These are phyloP conservation scores for Tubosaeta sp. DNA, from an alignment of 768 basidiomycete species.

Conservation along the genomic window DNA sequence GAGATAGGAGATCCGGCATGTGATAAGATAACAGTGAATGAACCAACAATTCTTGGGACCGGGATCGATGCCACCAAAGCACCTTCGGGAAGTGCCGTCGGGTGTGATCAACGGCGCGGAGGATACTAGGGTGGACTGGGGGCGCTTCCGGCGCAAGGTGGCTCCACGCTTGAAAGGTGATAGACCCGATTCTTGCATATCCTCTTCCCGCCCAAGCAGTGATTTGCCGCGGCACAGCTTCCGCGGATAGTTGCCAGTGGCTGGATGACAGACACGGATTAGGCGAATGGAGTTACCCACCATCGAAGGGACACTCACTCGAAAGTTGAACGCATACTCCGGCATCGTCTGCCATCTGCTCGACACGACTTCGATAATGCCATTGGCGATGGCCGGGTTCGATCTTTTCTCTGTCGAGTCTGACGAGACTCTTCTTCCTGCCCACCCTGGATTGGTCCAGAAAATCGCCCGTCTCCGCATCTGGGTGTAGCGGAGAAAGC, in stretches of 20 bases:
- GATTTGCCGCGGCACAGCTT: slow-evolving; percentile 83
- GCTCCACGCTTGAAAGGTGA: slow-evolving; percentile 86
- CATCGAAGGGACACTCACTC: slow-evolving; percentile 48
- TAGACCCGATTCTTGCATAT: slow-evolving; percentile 86
- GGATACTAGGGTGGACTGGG: slow-evolving; percentile 39
- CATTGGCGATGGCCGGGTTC: slow-evolving; percentile 91
- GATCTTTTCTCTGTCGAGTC: slow-evolving; percentile 93
- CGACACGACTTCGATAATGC: slow-evolving; percentile 89
- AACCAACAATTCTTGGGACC: slow-evolving; percentile 95
- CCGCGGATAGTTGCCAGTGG: slow-evolving; percentile 73
- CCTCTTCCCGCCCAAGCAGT: slow-evolving; percentile 85
- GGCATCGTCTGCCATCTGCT: slow-evolving; percentile 69
- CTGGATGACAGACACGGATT: slow-evolving; percentile 30
- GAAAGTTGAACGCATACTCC: slow-evolving; percentile 74
- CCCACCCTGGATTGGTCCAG: slow-evolving; percentile 50
- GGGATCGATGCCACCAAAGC: slow-evolving; percentile 70
- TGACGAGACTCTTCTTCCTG: slow-evolving; percentile 89
- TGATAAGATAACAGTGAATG: slow-evolving; percentile 86
- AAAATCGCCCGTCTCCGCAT: slow-evolving; percentile 30
- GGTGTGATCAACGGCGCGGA: slow-evolving; percentile 35
- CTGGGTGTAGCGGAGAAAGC: slow-evolving; percentile 38
- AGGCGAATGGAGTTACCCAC: not conserved
- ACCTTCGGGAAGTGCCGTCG: slow-evolving; percentile 40
- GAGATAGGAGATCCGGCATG: slow-evolving; percentile 69
- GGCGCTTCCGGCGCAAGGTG: slow-evolving; percentile 69